phyloP scores from a whole-genome alignment of 345 rosid species.

The Dipteronia sinensis region DNA sequence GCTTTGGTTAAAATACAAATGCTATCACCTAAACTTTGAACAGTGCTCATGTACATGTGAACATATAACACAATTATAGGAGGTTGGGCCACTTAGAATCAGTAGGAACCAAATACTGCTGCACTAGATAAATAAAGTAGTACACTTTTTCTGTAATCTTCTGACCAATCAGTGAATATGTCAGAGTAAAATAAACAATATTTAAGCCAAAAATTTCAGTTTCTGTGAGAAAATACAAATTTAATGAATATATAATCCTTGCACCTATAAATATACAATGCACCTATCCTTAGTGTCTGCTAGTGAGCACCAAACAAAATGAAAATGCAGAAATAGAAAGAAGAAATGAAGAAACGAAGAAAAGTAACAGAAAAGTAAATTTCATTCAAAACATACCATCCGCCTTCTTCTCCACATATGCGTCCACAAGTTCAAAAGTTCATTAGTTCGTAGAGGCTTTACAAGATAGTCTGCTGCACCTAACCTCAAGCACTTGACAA shows the following conservation, averaged over 20 bases:
- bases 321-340: neutral
- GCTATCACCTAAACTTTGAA: conserved; percentile 5
- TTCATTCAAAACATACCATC: conserved; percentile 47
- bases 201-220: neutral
- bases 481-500: conserved; percentile 79
- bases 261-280: neutral
- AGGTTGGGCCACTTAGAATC: neutral
- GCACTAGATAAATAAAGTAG: conserved; percentile 5
- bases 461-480: conserved; percentile 94
- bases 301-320: neutral
- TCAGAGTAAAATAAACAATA: neutral
- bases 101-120: neutral
- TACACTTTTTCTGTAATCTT: neutral
- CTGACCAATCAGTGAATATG: neutral
- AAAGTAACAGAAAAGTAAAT: conserved; percentile 6
- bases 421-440: conserved; percentile 79
- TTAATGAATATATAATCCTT: neutral
- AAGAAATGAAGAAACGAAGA: neutral
- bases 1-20: conserved; percentile 10
- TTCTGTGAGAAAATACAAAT: neutral
- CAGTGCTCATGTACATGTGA: neutral
- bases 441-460: conserved; percentile 81
- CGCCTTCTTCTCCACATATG: conserved; percentile 80
- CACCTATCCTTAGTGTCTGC: neutral
- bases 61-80: neutral